Base-by-base conservation (phyloP, 352 stramenopile species). In the Globisporangium iwayamae region DNA sequence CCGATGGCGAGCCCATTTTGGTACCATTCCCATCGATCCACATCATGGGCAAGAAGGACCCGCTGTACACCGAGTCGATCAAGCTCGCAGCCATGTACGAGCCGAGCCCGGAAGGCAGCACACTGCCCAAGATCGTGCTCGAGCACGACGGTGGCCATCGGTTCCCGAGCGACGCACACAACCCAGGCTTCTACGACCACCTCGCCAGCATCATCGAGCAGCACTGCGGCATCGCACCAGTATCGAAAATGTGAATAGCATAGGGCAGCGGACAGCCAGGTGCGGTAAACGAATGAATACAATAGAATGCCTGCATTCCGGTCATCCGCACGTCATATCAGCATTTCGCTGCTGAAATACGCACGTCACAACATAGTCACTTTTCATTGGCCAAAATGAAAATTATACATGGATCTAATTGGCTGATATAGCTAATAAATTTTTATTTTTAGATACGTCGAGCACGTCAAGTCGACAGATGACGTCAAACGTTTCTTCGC, bases 21-120 rank as follows among this genome's bases (percentile, higher is more conserved):
- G 61, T 88, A 39, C 76, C 76, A 11, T 60, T 88, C 34, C 77
- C 79, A 30, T 83, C 78, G 11, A 78, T 87, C 47, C 78, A 87
- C 60, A 63, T 87, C 38, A 47, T 82, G 13, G 75, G 75, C 18
- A 70, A 74, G 59, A 71, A 62, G 13, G 78, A 87, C 47, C 58
- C 65, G 28, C 50, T 78, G 16, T 72, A 60, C 53, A 52, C 72
- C 10, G 62, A 75, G 25, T 68, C 66, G 36, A 59, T 70, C 51
- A 65, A 65, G 18, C 64, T 79, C 28, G 61, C 66, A 0, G 66
- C 70, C 4, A 74, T 78, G 70, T 83, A 79, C 61, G 68, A 73
- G 28, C 50, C 78, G 22, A 62, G 62, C n/a, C 68, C 69, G 0
- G 41, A n/a, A 8, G 67, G 59, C 5, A 48, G 48, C 20, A 63